Evolutionary conservation across 495 filamentous ascomycete genomes (phyloP).

Genomic region (Collariella sp.): DNA sequence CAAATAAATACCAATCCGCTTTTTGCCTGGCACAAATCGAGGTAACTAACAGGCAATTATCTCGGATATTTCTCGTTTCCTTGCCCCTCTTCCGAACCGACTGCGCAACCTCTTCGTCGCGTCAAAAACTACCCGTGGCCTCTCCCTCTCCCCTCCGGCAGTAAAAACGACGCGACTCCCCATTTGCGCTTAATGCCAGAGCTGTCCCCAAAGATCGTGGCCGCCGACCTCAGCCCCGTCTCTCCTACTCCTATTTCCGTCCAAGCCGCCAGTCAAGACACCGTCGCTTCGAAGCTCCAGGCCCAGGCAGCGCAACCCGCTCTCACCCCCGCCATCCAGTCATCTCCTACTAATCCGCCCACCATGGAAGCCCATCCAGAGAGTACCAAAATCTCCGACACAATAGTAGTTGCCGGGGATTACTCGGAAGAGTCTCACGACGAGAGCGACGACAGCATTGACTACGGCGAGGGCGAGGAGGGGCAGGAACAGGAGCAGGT

Average conservation of each 20-base stretch:
- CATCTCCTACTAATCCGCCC: background rate
- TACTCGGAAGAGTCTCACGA: conserved; percentile 22
- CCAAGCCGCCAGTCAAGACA: conserved; percentile 15
- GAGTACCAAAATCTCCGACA: conserved; percentile 17
- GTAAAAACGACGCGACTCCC: background rate
- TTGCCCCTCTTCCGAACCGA: background rate
- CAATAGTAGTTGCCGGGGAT: conserved; percentile 26
- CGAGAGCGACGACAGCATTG: conserved; percentile 25
- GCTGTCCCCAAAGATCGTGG: conserved; percentile 25
- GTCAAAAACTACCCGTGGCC: too few relatives aligned
- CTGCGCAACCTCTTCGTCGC: too few relatives aligned
- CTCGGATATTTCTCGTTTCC: background rate
- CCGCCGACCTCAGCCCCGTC: conserved; percentile 32
- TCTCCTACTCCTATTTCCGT: conserved; percentile 22
- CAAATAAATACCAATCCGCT: too few relatives aligned
- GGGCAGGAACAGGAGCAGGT: conserved; percentile 13
- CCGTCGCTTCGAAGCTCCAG: conserved; percentile 32
- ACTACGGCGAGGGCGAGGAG: conserved; percentile 24
- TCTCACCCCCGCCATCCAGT: conserved; percentile 1
- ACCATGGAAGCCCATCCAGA: conserved; percentile 15
- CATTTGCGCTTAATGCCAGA: conserved; percentile 29
- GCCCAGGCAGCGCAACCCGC: conserved; percentile 23
- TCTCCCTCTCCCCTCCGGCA: background rate
- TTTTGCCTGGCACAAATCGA: too few relatives aligned
- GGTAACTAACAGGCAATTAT: too few relatives aligned